phyloP scores from a whole-genome alignment of 441 rosid species.

The Melastoma candidum region DNA sequence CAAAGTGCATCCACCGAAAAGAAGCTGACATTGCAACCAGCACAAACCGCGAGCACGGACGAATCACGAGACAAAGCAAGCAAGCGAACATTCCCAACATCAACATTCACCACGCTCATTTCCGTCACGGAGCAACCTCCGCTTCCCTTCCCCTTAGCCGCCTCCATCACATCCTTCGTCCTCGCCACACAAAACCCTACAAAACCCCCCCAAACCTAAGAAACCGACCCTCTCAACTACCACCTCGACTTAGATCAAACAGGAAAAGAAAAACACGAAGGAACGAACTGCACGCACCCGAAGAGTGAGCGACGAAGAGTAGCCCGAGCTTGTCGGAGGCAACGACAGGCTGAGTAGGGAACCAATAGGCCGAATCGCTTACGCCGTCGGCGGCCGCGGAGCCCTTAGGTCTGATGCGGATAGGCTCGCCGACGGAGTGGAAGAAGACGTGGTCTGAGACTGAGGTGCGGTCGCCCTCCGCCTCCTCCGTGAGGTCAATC shows the following conservation, averaged over 20 bases:
- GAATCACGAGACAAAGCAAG: conserved; percentile 56
- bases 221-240: background rate
- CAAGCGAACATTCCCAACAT: conserved; percentile 36
- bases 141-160: conserved; percentile 32
- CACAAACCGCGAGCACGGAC: conserved; percentile 51
- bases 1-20: conserved; percentile 50
- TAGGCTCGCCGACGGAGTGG: conserved; percentile 50
- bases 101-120: conserved; percentile 51
- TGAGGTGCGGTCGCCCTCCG: conserved; percentile 49
- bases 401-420: conserved; percentile 27
- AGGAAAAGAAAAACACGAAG: background rate
- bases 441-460: conserved; percentile 53
- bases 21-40: conserved; percentile 39
- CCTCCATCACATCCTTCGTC: conserved; percentile 56
- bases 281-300: conserved; percentile 27
- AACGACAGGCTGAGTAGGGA: conserved; percentile 69
- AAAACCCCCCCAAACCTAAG: conserved; percentile 2
- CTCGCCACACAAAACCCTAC: conserved; percentile 79
- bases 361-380: conserved; percentile 29
- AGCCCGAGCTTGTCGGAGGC: conserved; percentile 42
- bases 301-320: conserved; percentile 60
- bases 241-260: background rate
- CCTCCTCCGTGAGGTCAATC: conserved; percentile 31
- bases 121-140: conserved; percentile 31
- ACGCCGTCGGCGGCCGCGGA: conserved; percentile 11